Evolutionary conservation across 1,284 basidiomycete species (phyloP), one percentile per base, ranked within the genome.

Genomic region (Malassezia slooffiae): DNA sequence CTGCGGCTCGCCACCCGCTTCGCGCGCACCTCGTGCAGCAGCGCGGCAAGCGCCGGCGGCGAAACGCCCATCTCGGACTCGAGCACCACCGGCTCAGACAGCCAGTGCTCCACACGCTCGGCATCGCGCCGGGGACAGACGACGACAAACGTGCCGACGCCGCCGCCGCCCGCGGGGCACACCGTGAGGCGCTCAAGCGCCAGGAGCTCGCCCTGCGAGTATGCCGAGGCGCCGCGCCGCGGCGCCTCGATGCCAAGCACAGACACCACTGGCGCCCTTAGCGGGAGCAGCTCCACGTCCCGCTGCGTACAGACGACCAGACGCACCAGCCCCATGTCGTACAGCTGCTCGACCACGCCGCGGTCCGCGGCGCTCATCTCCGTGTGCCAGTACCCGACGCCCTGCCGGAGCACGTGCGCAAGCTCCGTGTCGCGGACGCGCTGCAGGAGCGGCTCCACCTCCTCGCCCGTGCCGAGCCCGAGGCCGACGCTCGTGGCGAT

Each of bases 131-230:
- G 88, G 90, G 72, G 96, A 83, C 47, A 96, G 71, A 76, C 73
- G 86, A 91, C 49, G 75, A 76, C 0, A 85, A 87, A 15, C 61
- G 71, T 29, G 43, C 32, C 64, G 16, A 45, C 50, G 4, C 43
- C 26, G n/a, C 38, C 32, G 12, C 51, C 19, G 72, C 63, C 22
- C 12, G 74, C 71, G 57, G 80, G 81, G 34, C 76, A 77, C 34
- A 82, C 77, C 0, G 89, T 88, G 20, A 81, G 78, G 38, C 85
- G 80, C 70, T 96, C 88, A 86, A 97, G 95, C 45, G 80, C 80
- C 38, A 85, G 80, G 34, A 99, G 72, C 60, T 96, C 90, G 23
- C 79, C 75, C 24, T 88, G 72, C 0, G 74, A 72, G 67, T 97
- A 97, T 62, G 88, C 85, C 36, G 76, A 75, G 34, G 89, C 62